phyloP scores from a whole-genome alignment of 192 early-diverging fungal genomes.

The Coemansia sp. region DNA sequence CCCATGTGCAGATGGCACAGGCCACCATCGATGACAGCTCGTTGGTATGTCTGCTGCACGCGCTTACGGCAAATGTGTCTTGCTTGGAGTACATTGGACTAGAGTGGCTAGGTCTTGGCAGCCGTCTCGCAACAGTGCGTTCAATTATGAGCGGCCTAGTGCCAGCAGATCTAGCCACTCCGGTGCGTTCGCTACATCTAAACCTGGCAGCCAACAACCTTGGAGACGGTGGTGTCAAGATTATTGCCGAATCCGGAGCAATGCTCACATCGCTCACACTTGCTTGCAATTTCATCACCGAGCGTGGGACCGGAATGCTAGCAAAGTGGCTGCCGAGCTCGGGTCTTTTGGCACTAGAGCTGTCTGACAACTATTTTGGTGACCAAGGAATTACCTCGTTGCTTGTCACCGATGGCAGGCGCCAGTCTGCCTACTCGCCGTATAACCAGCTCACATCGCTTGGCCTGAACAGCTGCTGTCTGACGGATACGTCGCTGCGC shows the following conservation, averaged over 20 bases:
- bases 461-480: constrained; percentile 48
- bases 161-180: neutral
- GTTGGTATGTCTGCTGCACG: constrained; percentile 20
- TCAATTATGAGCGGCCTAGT: constrained; percentile 25
- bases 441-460: constrained; percentile 32
- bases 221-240: constrained; percentile 39
- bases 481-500: constrained; percentile 46
- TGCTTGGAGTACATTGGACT: constrained; percentile 46
- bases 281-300: constrained; percentile 52
- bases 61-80: constrained; percentile 18
- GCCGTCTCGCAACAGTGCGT: constrained; percentile 31
- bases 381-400: constrained; percentile 46
- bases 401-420: constrained; percentile 9
- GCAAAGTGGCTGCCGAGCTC: constrained; percentile 46
- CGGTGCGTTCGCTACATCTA: constrained; percentile 21
- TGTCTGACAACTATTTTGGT: constrained; percentile 54
- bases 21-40: constrained; percentile 23
- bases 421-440: neutral
- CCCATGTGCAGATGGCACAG: constrained; percentile 42
- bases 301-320: constrained; percentile 34
- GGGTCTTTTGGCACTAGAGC: constrained; percentile 26
- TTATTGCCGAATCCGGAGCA: constrained; percentile 26
- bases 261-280: constrained; percentile 37
- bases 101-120: constrained; percentile 46
- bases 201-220: constrained; percentile 48